Conservation (phyloP, 2,329 filamentous ascomycete genomes). For the Penicillium sp. region DNA sequence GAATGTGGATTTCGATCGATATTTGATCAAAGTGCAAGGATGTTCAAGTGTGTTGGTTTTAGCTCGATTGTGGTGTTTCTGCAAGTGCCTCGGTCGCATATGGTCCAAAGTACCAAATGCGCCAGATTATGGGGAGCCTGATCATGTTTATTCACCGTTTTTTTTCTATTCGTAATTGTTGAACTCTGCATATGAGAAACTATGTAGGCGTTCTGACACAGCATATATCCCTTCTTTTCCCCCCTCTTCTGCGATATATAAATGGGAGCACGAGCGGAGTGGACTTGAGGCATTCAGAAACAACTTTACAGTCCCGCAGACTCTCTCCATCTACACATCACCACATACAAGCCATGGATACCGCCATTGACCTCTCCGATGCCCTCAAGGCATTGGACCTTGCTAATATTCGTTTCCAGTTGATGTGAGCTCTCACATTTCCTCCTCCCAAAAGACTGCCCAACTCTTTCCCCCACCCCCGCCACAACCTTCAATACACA, state of each 20-base stretch:
- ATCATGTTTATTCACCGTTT: background rate
- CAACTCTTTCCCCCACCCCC: conserved; percentile 13
- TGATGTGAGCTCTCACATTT: conserved; percentile 65
- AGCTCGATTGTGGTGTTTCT: background rate
- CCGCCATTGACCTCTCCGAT: conserved; percentile 83
- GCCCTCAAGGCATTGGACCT: conserved; percentile 83
- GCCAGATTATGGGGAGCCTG: background rate
- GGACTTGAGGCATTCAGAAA: conserved; percentile 3
- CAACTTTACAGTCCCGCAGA: conserved; percentile 15
- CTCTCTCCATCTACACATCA: conserved; percentile 14
- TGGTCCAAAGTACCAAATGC: background rate
- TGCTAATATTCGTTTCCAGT: conserved; percentile 85
- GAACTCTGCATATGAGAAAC: background rate
- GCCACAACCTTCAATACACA: conserved; percentile 5
- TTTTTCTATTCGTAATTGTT: background rate
- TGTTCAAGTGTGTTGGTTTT: background rate
- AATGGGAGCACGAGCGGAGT: background rate
- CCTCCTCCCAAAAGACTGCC: conserved; percentile 2
- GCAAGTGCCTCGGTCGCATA: conserved; percentile 4
- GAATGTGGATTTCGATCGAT: background rate
- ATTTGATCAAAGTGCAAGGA: background rate
- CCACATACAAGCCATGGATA: conserved; percentile 65
- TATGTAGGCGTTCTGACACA: background rate
- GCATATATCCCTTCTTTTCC: background rate
- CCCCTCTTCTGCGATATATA: background rate